phyloP scores from a whole-genome alignment of 305 asterid species.

The Fraxinus albicans region DNA sequence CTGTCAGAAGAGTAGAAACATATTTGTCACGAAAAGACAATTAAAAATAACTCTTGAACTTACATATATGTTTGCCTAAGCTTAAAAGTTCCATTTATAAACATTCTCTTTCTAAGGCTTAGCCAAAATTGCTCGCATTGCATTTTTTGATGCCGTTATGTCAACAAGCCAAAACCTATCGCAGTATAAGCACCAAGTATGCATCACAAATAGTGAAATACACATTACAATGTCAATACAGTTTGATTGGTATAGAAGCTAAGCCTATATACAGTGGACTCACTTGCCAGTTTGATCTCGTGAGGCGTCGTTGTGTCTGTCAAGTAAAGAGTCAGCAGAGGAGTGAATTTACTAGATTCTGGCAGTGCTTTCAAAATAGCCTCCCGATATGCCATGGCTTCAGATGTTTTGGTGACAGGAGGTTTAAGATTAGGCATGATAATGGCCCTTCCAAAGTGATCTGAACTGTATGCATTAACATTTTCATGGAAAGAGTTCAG shows the following conservation, averaged over 20 bases:
- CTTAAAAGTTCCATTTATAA: background rate
- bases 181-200: background rate
- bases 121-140: background rate
- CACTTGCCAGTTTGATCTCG: slow-evolving; percentile 85
- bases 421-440: slow-evolving; percentile 91
- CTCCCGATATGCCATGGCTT: slow-evolving; percentile 69
- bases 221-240: background rate
- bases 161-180: background rate
- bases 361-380: slow-evolving; percentile 73
- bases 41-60: background rate
- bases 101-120: background rate
- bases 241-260: background rate
- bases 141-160: background rate
- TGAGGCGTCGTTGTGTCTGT: slow-evolving; percentile 75
- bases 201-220: background rate
- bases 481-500: slow-evolving; percentile 5
- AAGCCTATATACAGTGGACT: slow-evolving; percentile 26
- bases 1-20: background rate
- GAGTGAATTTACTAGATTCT: slow-evolving; percentile 55
- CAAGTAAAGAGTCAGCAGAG: slow-evolving; percentile 93
- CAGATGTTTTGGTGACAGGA: slow-evolving; percentile 81
- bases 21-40: background rate
- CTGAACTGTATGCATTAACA: slow-evolving; percentile 46
- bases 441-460: slow-evolving; percentile 85
- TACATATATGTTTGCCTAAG: background rate